Conservation (phyloP, 805 yeast genomes). For the Metschnikowia henanensis region DNA sequence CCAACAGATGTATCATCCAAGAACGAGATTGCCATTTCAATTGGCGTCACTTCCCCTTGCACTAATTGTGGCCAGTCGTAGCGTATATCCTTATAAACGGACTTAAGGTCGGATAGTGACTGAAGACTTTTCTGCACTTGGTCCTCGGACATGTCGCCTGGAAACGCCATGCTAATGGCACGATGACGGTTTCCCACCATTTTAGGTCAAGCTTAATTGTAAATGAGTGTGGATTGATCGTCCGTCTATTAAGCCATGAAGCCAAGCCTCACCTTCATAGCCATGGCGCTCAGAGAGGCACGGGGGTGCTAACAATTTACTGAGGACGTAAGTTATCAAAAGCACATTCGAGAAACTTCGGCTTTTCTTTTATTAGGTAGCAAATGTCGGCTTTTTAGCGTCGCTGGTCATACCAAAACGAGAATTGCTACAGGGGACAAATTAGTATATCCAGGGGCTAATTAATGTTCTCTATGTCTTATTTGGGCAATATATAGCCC, state of each 20-base stretch:
- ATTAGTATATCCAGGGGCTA: too few relatives aligned
- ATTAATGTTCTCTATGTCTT: too few relatives aligned
- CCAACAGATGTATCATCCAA: constrained; percentile 92
- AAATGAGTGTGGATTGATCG: too few relatives aligned
- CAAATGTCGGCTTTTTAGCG: too few relatives aligned
- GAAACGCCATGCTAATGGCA: constrained; percentile 25
- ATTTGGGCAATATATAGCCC: neutral
- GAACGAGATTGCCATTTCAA: constrained; percentile 80
- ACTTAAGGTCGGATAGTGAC: constrained; percentile 33
- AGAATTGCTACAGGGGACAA: too few relatives aligned
- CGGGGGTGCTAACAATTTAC: neutral
- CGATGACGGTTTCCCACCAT: constrained; percentile 24
- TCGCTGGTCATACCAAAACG: too few relatives aligned
- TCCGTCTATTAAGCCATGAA: too few relatives aligned
- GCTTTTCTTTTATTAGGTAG: too few relatives aligned
- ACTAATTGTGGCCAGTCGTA: constrained; percentile 46
- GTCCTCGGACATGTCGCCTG: constrained; percentile 19
- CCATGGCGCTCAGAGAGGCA: neutral
- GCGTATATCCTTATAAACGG: constrained; percentile 34
- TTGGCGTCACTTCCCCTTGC: constrained; percentile 62
- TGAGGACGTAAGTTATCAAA: neutral
- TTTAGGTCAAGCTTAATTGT: neutral
- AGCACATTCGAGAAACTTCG: neutral
- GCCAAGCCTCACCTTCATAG: neutral
- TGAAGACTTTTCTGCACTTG: constrained; percentile 17